Evolutionary conservation across 257 asterid species (phyloP), one percentile per base, ranked within the genome.

Genomic region (Capsicum rhomboideum): DNA sequence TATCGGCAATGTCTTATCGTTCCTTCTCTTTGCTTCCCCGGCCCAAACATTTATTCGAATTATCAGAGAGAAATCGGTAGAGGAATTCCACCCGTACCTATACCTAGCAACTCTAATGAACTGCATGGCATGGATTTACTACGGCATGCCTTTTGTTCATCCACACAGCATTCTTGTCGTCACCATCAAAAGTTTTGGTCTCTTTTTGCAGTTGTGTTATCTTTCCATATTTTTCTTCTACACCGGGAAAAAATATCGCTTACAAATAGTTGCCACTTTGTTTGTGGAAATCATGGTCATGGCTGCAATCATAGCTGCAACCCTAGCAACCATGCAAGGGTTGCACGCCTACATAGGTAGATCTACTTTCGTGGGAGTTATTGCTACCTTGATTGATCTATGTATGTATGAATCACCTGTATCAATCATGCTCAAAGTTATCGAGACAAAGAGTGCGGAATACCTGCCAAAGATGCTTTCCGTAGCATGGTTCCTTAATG

Each of bases 41-140:
- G 53, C 66, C 92, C 92, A 44, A 31, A 90, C 95, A 0, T 91
- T 91, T 49, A 1, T 13, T 66, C 87, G 92, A 81, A 92, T 95
- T 12, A 2, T 28, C 3, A 89, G 90, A 86, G 90, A 88, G 0
- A 92, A 89, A 78, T 82, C 85, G 66, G 87, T 91, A 0, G 95
- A 92, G 82, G 94, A 89, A 17, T 95, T 92, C 83, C 96, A 91
- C 26, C 96, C 98, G 0, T 92, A 90, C 14, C 96, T 98, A 1
- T 93, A 92, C 85, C 29, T 91, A 1, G 89, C 91, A 0, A 74
- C 88, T 0, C 71, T 79, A 14, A 85, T 95, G 92, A 95, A 92
- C 82, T 95, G 98, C 75, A 3, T 84, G 26, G 72, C 91, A 52
- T 95, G 96, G 97, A 58, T 95, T 14, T 91, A 91, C 84, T 93